phyloP scores from a whole-genome alignment of 225 moss, liverwort and hornwort species.

The Asterella californica region DNA sequence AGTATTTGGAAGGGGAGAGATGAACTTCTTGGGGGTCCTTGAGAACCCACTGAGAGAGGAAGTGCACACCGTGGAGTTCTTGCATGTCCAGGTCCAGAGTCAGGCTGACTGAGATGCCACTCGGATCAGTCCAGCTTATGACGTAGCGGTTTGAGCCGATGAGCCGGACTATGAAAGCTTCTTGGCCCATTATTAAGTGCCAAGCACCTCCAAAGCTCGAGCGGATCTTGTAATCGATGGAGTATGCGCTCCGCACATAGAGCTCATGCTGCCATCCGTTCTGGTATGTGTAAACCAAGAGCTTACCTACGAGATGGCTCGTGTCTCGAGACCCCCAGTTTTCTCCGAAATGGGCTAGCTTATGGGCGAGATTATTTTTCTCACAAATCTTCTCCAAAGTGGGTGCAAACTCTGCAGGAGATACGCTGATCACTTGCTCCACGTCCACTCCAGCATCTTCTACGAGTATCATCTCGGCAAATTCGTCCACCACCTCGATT shows the following conservation, averaged over 20 bases:
- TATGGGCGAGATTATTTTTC: background rate
- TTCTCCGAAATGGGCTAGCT: background rate
- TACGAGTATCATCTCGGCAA: slow-evolving; percentile 5
- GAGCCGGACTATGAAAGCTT: background rate
- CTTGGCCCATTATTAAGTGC: background rate
- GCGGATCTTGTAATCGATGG: slow-evolving; percentile 8
- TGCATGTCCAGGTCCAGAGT: background rate
- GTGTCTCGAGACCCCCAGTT: background rate
- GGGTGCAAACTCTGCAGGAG: slow-evolving; percentile 5
- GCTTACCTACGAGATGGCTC: background rate
- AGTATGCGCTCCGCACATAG: background rate
- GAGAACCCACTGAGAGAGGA: background rate
- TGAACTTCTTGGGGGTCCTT: background rate
- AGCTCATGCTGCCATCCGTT: slow-evolving; percentile 18
- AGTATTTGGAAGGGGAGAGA: background rate
- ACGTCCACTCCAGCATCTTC: slow-evolving; percentile 5
- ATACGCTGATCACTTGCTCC: background rate
- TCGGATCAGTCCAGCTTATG: background rate
- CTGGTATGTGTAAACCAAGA: background rate
- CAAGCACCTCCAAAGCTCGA: background rate
- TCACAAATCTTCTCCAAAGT: background rate
- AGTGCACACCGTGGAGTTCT: background rate
- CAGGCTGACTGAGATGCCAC: background rate
- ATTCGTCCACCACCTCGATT: slow-evolving; percentile 15
- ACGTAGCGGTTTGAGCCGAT: background rate